These are phyloP conservation scores for Fimicolochytrium jonesii DNA, from an alignment of 192 early-diverging fungal species.

Conservation along the genomic window DNA sequence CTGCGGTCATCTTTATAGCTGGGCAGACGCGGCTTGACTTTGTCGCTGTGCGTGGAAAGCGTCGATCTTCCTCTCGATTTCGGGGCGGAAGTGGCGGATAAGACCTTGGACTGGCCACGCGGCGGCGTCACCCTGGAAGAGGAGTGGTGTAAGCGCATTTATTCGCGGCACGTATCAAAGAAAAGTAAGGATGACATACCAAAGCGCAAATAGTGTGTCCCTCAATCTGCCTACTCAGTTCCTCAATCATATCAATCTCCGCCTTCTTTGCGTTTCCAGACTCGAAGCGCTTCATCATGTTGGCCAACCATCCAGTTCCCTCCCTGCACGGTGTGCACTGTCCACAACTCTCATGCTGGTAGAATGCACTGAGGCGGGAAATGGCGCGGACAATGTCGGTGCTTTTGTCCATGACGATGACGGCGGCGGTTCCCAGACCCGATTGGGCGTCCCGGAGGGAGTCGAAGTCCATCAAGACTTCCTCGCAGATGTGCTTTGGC, in stretches of 20 bases:
- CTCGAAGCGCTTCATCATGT: constrained; percentile 96
- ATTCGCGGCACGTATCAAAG: too few relatives aligned
- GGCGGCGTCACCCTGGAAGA: constrained; percentile 82
- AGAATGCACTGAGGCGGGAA: constrained; percentile 87
- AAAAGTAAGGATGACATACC: constrained; percentile 29
- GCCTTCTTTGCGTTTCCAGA: constrained; percentile 69
- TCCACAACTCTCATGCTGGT: constrained; percentile 96
- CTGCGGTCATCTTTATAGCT: too few relatives aligned
- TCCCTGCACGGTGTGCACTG: constrained; percentile 99
- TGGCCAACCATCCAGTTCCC: constrained; percentile 89
- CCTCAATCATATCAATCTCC: constrained; percentile 96
- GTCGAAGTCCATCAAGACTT: constrained; percentile 99
- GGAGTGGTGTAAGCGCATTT: not conserved
- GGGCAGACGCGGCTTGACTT: too few relatives aligned
- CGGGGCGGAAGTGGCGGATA: constrained; percentile 89
- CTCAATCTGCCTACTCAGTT: constrained; percentile 95
- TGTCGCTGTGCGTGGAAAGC: constrained; percentile 18
- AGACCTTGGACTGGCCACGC: constrained; percentile 97
- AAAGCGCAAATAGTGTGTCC: constrained; percentile 99
- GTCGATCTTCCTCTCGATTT: constrained; percentile 63
- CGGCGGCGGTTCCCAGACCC: constrained; percentile 92
- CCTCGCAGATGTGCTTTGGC: constrained; percentile 80
- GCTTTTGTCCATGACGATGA: constrained; percentile 98
- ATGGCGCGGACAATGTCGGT: constrained; percentile 94
- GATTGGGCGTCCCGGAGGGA: constrained; percentile 88